phyloP scores from a whole-genome alignment of 441 rosid genomes.

The Daphne laureola region DNA sequence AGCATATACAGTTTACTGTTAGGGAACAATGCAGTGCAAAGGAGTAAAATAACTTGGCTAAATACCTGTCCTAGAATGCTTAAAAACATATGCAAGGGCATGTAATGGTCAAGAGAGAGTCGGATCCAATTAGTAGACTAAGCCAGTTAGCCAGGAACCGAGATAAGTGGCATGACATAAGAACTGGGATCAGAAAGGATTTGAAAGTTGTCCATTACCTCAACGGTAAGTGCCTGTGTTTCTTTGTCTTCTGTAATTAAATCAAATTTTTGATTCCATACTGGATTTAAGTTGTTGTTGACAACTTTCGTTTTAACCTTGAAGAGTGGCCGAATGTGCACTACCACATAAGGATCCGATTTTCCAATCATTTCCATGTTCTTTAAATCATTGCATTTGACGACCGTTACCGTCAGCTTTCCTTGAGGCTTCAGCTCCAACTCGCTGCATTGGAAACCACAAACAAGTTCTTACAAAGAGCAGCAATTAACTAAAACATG shows the following conservation, averaged over 20 bases:
- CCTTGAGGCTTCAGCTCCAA: constrained; percentile 92
- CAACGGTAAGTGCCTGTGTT: constrained; percentile 67
- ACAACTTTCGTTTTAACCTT: constrained; percentile 71
- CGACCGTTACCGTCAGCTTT: constrained; percentile 48
- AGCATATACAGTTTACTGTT: constrained; percentile 1
- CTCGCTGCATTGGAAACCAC: constrained; percentile 39
- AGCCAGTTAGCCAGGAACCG: too few relatives aligned
- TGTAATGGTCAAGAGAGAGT: not conserved
- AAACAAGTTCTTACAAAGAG: too few relatives aligned
- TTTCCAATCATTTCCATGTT: constrained; percentile 97
- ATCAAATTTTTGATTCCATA: constrained; percentile 79
- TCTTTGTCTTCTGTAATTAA: constrained; percentile 95
- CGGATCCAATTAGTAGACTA: too few relatives aligned
- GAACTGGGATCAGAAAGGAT: too few relatives aligned
- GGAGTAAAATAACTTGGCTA: too few relatives aligned
- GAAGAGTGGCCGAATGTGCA: constrained; percentile 69
- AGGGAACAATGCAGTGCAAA: too few relatives aligned
- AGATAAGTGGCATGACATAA: too few relatives aligned
- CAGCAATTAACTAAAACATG: too few relatives aligned
- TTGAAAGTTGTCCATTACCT: constrained; percentile 35
- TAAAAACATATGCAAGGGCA: not conserved
- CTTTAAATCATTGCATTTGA: constrained; percentile 77
- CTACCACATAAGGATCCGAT: constrained; percentile 86
- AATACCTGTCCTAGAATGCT: too few relatives aligned
- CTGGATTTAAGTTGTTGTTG: constrained; percentile 86